Conservation (phyloP, 768 basidiomycete species). For the Calocera viscosa region DNA sequence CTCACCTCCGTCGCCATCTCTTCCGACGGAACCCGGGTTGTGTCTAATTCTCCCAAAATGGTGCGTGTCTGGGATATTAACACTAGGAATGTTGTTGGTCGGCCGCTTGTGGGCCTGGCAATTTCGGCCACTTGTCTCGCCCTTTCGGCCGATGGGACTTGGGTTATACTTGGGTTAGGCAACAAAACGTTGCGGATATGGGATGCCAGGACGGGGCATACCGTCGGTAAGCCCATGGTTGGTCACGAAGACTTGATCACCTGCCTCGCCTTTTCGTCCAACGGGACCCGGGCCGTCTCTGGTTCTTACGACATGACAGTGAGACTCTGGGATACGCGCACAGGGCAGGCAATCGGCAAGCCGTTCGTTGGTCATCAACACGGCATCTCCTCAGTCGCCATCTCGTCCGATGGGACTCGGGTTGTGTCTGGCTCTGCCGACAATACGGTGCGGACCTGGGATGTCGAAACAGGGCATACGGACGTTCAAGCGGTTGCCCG, state of each 20-base stretch:
- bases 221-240: slow-evolving; percentile 14
- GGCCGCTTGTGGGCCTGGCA: no score
- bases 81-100: no score
- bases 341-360: background rate
- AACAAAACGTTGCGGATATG: slow-evolving; percentile 8
- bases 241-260: slow-evolving; percentile 28
- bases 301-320: slow-evolving; percentile 5
- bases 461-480: background rate
- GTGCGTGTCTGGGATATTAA: no score
- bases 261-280: slow-evolving; percentile 33
- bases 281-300: slow-evolving; percentile 34
- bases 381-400: background rate
- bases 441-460: slow-evolving; percentile 7
- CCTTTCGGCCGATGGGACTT: background rate
- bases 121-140: background rate
- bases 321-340: background rate
- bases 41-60: no score
- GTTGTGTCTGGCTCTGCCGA: slow-evolving; percentile 10
- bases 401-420: background rate
- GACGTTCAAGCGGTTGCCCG: background rate
- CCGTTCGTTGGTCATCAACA: background rate
- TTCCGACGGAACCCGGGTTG: no score
- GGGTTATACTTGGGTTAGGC: background rate
- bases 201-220: slow-evolving; percentile 27
- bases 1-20: background rate